Base-by-base conservation (phyloP, 345 rosid species). In the Noccaea bulbosa region DNA sequence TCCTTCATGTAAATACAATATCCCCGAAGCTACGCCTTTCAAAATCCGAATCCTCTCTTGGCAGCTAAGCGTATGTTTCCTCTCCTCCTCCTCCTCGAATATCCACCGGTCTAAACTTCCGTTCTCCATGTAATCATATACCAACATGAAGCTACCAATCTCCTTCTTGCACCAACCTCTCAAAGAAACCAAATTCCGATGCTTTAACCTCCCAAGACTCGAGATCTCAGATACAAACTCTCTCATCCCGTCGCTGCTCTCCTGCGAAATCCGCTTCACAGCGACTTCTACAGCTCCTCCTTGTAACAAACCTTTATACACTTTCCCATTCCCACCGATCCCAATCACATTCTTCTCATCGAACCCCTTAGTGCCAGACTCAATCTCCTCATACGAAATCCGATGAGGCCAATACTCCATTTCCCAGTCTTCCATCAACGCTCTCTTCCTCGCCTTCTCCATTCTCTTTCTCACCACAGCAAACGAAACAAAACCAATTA, bases 381-480 rank as follows among this genome's bases (percentile, higher is more conserved):
- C 87, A 4, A 88, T 85, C 72, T 93, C 86, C 55, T 81, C 83
- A 35, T 82, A 85, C 1, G 81, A 30, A 5, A 88, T 80, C 69
- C 87, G 15, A 20, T 93, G 91, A 0, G 98, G 95, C 97, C 98
- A 90, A 62, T 90, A 93, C 79, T 93, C 96, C 80, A 84, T 73
- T 65, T 93, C 98, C 95, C 96, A 93, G 5, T 82, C 89, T 70
- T 93, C 97, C 85, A 86, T 85, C 57, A 75, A 82, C 1, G 80
- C 94, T 67, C 81, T 82, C 76, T 80, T 84, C 71, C 78, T 75
- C 0, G 78, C 87, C 34, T 4, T 83, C 56, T 72, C 83, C 71
- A 83, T 75, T 39, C 60, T 70, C 78, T 58, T 85, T 56, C 83
- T 83, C 82, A 79, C 82, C 11, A 86, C 69, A 71, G 2, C 67